Conservation (phyloP, 2,329 filamentous ascomycete genomes). For the Aspergillus tanneri region DNA sequence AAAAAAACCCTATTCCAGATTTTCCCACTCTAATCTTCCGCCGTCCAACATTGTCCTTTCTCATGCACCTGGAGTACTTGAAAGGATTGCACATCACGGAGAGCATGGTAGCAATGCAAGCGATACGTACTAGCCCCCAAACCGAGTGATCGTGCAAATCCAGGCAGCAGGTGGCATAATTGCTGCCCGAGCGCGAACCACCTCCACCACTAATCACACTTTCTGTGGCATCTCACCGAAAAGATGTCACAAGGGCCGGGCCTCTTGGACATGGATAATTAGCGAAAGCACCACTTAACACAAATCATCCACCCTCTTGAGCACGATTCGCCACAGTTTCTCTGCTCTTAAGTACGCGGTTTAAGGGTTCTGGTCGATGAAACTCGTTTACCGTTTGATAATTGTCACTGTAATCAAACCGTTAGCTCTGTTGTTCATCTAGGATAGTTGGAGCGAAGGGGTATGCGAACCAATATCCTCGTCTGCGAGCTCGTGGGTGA, state of each 20-base stretch:
- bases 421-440: constrained; percentile 25
- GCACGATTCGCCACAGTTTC: constrained; percentile 28
- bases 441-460: not conserved
- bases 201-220: constrained; percentile 22
- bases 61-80: constrained; percentile 5
- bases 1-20: constrained; percentile 13
- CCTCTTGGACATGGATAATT: constrained; percentile 26
- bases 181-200: constrained; percentile 25
- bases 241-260: constrained; percentile 29
- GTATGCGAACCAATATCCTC: constrained; percentile 84
- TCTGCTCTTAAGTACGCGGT: constrained; percentile 29
- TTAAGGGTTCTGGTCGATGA: constrained; percentile 17
- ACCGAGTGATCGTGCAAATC: constrained; percentile 20
- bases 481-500: constrained; percentile 86
- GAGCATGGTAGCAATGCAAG: constrained; percentile 17
- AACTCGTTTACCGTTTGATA: constrained; percentile 61
- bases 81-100: constrained; percentile 17
- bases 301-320: constrained; percentile 20
- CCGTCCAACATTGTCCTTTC: not conserved
- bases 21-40: constrained; percentile 2
- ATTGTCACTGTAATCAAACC: constrained; percentile 56
- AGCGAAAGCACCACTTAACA: constrained; percentile 20
- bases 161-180: constrained; percentile 21
- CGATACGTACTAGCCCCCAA: constrained; percentile 13
- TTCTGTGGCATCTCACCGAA: constrained; percentile 27